A percentile compares a stretch with the other conserved stretches of the same genome.
These are phyloP conservation scores for Aspergillus neoniger DNA, from an alignment of 2,329 filamentous ascomycete species.

Conservation along the genomic window DNA sequence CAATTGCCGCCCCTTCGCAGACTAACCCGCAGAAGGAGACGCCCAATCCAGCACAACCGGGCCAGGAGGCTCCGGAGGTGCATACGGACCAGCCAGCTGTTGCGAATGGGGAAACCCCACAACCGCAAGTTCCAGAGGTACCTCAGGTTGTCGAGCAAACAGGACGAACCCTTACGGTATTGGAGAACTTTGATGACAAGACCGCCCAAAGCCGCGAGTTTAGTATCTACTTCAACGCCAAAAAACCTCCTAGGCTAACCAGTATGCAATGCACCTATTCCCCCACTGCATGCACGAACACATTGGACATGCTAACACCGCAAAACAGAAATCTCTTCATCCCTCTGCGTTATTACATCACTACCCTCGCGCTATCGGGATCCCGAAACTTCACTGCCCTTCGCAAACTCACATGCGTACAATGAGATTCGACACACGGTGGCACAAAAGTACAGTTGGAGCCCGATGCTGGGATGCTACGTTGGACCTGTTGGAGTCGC, in stretches of 20 bases:
- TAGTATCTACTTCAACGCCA: slow-evolving; percentile 58
- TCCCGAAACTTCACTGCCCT: slow-evolving; percentile 78
- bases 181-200: slow-evolving; percentile 60
- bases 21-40: slow-evolving; percentile 4
- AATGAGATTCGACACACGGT: slow-evolving; percentile 72
- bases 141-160: slow-evolving; percentile 51
- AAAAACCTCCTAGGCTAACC: slow-evolving; percentile 49
- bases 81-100: slow-evolving; percentile 20
- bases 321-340: slow-evolving; percentile 45
- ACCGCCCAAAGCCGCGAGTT: slow-evolving; percentile 57
- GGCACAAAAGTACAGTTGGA: slow-evolving; percentile 78
- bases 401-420: slow-evolving; percentile 77
- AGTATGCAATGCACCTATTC: slow-evolving; percentile 40
- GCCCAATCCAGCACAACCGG: slow-evolving; percentile 4
- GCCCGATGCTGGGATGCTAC: slow-evolving; percentile 77
- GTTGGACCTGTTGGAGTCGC: slow-evolving; percentile 63
- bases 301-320: slow-evolving; percentile 11
- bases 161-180: slow-evolving; percentile 59
- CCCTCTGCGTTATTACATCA: slow-evolving; percentile 79
- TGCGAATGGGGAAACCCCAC: slow-evolving; percentile 22
- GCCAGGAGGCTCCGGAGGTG: slow-evolving; percentile 19
- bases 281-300: background rate
- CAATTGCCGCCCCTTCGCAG: slow-evolving; percentile 3
- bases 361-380: slow-evolving; percentile 81
- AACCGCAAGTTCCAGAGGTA: slow-evolving; percentile 31